Evolutionary conservation across 1,284 basidiomycete species (phyloP).

Genomic region (Cutaneotrichosporon arboriforme): DNA sequence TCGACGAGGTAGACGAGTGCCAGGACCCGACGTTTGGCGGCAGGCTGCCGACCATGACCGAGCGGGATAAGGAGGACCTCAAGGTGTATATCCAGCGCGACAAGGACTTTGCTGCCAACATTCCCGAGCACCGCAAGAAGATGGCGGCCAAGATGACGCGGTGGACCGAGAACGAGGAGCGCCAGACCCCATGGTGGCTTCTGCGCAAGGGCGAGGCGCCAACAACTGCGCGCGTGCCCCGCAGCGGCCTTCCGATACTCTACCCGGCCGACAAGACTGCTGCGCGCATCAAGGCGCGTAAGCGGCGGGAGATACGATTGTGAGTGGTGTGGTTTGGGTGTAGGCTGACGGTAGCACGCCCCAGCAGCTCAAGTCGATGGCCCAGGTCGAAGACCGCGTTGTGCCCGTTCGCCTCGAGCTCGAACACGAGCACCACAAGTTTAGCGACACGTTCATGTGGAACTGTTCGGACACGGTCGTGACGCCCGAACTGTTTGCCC

Average conservation of each 20-base stretch:
- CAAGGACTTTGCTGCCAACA: constrained; percentile 46
- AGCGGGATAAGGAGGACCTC: constrained; percentile 52
- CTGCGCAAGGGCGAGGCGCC: constrained; percentile 30
- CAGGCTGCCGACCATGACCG: constrained; percentile 56
- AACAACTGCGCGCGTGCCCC: constrained; percentile 5
- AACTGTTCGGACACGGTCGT: constrained; percentile 85
- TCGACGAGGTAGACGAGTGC: constrained; percentile 45
- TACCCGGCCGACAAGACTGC: constrained; percentile 54
- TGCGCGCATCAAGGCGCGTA: constrained; percentile 50
- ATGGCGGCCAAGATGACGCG: constrained; percentile 33
- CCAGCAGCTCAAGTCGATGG: constrained; percentile 45
- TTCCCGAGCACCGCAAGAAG: constrained; percentile 41
- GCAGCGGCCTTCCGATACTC: constrained; percentile 60
- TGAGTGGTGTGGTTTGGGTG: constrained; percentile 50
- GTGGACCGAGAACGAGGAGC: constrained; percentile 52
- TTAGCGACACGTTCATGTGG: constrained; percentile 97
- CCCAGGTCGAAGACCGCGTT: constrained; percentile 52
- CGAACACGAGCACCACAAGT: constrained; percentile 80
- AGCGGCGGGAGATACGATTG: constrained; percentile 58
- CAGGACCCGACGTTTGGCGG: constrained; percentile 51
- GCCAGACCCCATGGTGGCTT: constrained; percentile 42
- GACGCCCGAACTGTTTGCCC: constrained; percentile 83
- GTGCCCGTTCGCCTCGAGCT: constrained; percentile 93
- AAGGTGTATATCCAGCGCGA: constrained; percentile 56
- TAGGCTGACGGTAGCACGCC: constrained; percentile 24